A percentile compares a stretch with the other conserved stretches of the same genome.
Conservation (phyloP, 768 basidiomycete species). For the Termitomyces sp. region DNA sequence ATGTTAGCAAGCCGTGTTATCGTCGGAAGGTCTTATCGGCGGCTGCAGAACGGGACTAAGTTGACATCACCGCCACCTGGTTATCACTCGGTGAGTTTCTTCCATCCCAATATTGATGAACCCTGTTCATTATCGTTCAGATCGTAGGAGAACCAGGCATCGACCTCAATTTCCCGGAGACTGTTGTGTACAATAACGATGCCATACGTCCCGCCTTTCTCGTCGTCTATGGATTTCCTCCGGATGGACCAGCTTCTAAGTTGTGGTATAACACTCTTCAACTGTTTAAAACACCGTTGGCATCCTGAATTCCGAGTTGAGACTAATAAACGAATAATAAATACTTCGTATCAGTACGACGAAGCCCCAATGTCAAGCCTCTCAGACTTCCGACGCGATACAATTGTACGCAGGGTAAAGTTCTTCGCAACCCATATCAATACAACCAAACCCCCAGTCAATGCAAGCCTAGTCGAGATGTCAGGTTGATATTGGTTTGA, state of each 20-base stretch:
- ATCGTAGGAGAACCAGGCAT: slow-evolving; percentile 57
- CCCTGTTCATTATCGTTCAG: slow-evolving; percentile 20
- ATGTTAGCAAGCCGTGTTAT: slow-evolving; percentile 56
- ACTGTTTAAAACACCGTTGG: slow-evolving; percentile 44
- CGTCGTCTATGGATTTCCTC: slow-evolving; percentile 48
- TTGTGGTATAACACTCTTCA: slow-evolving; percentile 28
- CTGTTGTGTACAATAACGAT: slow-evolving; percentile 60
- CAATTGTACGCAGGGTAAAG: slow-evolving; percentile 22
- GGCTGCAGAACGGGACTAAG: slow-evolving; percentile 40
- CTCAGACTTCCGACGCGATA: neutral
- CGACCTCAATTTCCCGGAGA: slow-evolving; percentile 66
- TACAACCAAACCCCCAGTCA: slow-evolving; percentile 42
- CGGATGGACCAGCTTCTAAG: slow-evolving; percentile 21
- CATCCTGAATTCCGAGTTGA: slow-evolving; percentile 21
- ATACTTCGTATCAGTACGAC: neutral
- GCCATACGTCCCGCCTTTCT: slow-evolving; percentile 64
- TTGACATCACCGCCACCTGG: slow-evolving; percentile 48
- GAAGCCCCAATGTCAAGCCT: neutral
- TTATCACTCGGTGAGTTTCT: slow-evolving; percentile 47
- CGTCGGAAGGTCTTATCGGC: slow-evolving; percentile 52
- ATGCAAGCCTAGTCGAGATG: slow-evolving; percentile 27
- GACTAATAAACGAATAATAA: neutral
- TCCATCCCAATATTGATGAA: neutral
- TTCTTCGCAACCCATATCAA: slow-evolving; percentile 50
- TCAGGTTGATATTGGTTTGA: slow-evolving; percentile 1